Conservation (phyloP, 768 basidiomycete genomes). For the Zangia roseola region DNA sequence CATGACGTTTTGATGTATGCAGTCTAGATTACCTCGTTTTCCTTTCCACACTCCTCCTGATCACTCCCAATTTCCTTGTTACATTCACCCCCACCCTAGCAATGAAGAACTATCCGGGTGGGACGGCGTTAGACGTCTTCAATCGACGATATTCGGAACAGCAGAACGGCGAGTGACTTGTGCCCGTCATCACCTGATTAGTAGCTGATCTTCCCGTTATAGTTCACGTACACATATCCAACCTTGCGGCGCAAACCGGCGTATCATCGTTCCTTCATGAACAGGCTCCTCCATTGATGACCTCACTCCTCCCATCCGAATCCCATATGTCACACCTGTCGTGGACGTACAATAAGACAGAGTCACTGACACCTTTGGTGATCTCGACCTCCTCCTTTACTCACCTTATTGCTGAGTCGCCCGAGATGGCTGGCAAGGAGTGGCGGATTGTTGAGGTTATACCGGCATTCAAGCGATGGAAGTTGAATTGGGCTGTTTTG, state of each 20-base stretch:
- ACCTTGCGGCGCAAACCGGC: constrained; percentile 87
- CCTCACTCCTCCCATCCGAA: constrained; percentile 10
- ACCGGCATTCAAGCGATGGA: constrained; percentile 45
- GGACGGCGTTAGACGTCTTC: constrained; percentile 62
- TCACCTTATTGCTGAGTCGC: constrained; percentile 59
- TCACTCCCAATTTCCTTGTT: constrained; percentile 51
- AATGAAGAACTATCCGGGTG: constrained; percentile 86
- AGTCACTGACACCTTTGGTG: constrained; percentile 51
- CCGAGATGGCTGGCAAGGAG: constrained; percentile 19
- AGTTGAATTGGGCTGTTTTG: constrained; percentile 16
- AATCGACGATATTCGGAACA: constrained; percentile 48
- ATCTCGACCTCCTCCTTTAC: constrained; percentile 46
- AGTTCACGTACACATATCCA: constrained; percentile 77
- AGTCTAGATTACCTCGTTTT: constrained; percentile 46
- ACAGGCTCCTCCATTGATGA: constrained; percentile 50
- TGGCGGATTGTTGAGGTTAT: constrained; percentile 50
- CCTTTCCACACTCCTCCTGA: constrained; percentile 44
- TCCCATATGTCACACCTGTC: constrained; percentile 7
- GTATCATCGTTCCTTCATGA: constrained; percentile 84
- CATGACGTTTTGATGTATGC: constrained; percentile 89
- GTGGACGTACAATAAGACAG: constrained; percentile 86
- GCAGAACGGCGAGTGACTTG: constrained; percentile 26
- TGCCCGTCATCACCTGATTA: too few species aligned
- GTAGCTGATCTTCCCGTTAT: constrained; percentile 8
- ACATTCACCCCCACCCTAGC: constrained; percentile 55